Evolutionary conservation across 129 eudicot genomes (phyloP), one percentile per base, ranked within the genome.

Genomic region (Heracleum sosnowskyi): DNA sequence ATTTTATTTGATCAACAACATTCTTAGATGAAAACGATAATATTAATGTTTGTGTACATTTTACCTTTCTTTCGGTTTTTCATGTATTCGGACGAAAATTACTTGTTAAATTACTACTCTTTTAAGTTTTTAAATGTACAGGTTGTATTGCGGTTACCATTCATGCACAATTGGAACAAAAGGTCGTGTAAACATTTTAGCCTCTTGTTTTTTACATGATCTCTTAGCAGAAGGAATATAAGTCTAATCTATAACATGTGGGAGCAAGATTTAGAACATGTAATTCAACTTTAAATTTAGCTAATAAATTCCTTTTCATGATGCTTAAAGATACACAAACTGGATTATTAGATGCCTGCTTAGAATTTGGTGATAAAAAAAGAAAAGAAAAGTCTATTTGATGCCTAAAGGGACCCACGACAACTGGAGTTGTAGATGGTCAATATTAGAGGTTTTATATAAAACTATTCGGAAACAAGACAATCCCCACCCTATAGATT

Each of bases 341-440:
- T 29, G 72, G 36, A 66, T 66, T 66, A 33, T 29, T 66, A 64
- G 72, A 66, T 60, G 68, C 34, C 68, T 60, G 66, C 15, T 57
- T n/a, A 13, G 22, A 31, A 31, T 11, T 15, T 64, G 18, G 10
- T 64, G 72, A 28, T 29, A 31, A 66, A 31, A 5, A 31, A 31
- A 66, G 39, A 15, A 31, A 66, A 15, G 39, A 28, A 33, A 33
- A 66, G 39, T 31, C 31, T 63, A 60, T 29, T 15, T 29, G 72
- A 66, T 66, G 72, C 72, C 24, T 12, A 31, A 66, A 5, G 40
- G 72, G 39, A 29, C 37, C 72, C 20, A 31, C 31, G 72, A 66
- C 72, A 66, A 66, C 72, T 66, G 72, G 72, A 66, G 39, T 31
- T 66, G 33, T 60, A 66, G 71, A 66, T 31, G 40, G 72, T 66